A percentile compares a stretch with the other conserved stretches of the same genome.
Conservation (phyloP, 805 yeast genomes). For the Ogataea dorogensis region DNA sequence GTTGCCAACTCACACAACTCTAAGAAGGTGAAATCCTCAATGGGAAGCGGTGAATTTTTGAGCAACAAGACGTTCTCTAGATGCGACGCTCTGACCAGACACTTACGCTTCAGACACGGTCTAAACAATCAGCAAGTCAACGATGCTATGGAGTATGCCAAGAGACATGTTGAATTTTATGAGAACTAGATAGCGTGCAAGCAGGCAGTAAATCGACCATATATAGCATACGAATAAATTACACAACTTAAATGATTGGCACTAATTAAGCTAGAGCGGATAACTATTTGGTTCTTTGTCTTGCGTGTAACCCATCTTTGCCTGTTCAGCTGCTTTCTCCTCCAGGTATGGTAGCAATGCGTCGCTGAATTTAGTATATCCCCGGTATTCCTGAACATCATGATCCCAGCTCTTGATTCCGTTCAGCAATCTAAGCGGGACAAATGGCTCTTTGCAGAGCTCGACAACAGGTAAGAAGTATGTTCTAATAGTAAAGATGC, state of each 20-base stretch:
- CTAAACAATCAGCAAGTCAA: slow-evolving; percentile 63
- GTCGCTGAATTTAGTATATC: slow-evolving; percentile 52
- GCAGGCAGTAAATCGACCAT: slow-evolving; percentile 5
- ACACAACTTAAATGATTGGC: neutral
- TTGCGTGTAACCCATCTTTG: slow-evolving; percentile 38
- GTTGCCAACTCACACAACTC: slow-evolving; percentile 33
- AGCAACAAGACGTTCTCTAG: slow-evolving; percentile 78
- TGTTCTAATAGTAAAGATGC: slow-evolving; percentile 60
- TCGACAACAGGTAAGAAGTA: slow-evolving; percentile 56
- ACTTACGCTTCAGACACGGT: slow-evolving; percentile 87
- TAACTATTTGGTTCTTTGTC: slow-evolving; percentile 42
- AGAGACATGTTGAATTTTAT: slow-evolving; percentile 68
- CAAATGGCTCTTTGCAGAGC: slow-evolving; percentile 55
- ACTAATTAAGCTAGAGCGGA: slow-evolving; percentile 36
- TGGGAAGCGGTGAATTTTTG: slow-evolving; percentile 28
- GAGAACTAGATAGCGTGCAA: slow-evolving; percentile 20
- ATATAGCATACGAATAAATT: slow-evolving; percentile 11
- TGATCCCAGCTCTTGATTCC: slow-evolving; percentile 60
- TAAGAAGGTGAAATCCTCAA: slow-evolving; percentile 38
- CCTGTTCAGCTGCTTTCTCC: slow-evolving; percentile 48
- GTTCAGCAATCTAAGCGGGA: slow-evolving; percentile 58
- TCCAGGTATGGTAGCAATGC: slow-evolving; percentile 55
- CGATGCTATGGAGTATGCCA: slow-evolving; percentile 70
- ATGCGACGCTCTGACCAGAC: slow-evolving; percentile 92
- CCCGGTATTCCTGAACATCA: slow-evolving; percentile 61